Percentiles rank a stretch among this genome's conserved stretches.
phyloP scores from a whole-genome alignment of 164 flowering plant genomes.

The Hamamelis virginiana region DNA sequence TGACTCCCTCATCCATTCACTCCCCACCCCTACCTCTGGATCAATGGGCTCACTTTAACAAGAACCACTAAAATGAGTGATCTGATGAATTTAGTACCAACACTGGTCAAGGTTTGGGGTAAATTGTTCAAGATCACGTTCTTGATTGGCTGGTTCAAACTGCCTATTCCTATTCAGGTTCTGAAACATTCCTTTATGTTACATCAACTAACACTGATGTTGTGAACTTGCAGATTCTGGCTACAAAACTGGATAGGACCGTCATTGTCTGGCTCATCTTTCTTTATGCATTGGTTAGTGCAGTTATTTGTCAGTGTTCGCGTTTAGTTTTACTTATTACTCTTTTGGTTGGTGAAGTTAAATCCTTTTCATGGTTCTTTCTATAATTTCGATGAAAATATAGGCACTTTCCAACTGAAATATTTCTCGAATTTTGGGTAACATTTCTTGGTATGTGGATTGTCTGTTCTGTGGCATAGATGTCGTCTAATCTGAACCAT shows the following conservation, averaged over 20 bases:
- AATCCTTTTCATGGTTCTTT: too few species aligned
- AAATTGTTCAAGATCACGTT: background rate
- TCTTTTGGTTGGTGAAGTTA: background rate
- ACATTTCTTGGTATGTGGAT: background rate
- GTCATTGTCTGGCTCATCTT: constrained; percentile 58
- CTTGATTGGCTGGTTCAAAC: background rate
- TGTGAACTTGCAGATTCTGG: constrained; percentile 74
- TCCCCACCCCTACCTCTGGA: background rate
- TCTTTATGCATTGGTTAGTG: constrained; percentile 72
- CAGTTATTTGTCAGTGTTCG: background rate
- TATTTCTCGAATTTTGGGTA: too few species aligned
- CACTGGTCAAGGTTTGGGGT: background rate
- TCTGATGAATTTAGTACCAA: background rate
- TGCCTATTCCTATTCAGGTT: background rate
- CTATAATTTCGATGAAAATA: too few species aligned
- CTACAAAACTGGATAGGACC: constrained; percentile 84
- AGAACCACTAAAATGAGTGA: background rate
- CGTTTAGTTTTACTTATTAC: background rate
- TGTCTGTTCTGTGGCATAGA: background rate
- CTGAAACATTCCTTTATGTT: background rate
- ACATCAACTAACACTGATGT: background rate
- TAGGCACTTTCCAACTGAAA: too few species aligned
- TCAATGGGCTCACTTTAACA: background rate
- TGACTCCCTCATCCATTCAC: too few species aligned
- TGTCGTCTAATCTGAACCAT: background rate